Conservation (phyloP, 2,329 filamentous ascomycete genomes). For the Biscogniauxia sp. region DNA sequence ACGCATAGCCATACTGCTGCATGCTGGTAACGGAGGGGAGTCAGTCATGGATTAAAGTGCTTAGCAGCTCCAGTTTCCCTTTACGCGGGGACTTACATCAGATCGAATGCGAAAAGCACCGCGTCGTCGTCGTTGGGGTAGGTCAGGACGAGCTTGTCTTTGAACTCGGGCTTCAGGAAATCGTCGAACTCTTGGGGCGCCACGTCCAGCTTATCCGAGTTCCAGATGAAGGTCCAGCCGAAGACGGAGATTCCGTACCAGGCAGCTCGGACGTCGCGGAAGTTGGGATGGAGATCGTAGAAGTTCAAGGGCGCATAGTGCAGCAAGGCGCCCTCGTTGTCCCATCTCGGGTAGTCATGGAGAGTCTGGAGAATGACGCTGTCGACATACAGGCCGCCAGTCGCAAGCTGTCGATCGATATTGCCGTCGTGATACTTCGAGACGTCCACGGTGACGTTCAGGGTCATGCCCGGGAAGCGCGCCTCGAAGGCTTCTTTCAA, state of each 20-base stretch:
- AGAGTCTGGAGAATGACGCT: slow-evolving; percentile 48
- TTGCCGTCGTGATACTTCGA: slow-evolving; percentile 53
- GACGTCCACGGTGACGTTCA: slow-evolving; percentile 53
- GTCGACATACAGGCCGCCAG: slow-evolving; percentile 41
- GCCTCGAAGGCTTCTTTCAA: slow-evolving; percentile 44
- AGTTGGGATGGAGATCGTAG: slow-evolving; percentile 39
- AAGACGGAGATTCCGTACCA: slow-evolving; percentile 42
- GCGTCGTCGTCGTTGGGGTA: slow-evolving; percentile 60
- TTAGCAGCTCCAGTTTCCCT: too few relatives aligned
- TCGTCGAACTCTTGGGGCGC: slow-evolving; percentile 41
- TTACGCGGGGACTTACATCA: slow-evolving; percentile 38
- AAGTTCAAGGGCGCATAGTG: slow-evolving; percentile 49
- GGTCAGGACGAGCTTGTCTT: slow-evolving; percentile 51
- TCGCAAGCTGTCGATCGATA: slow-evolving; percentile 45
- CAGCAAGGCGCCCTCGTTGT: slow-evolving; percentile 43
- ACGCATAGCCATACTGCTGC: slow-evolving; percentile 23
- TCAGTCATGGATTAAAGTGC: too few relatives aligned
- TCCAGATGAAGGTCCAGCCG: slow-evolving; percentile 37
- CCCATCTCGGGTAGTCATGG: slow-evolving; percentile 53
- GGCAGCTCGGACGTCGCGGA: slow-evolving; percentile 42
- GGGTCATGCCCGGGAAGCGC: slow-evolving; percentile 47
- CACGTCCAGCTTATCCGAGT: slow-evolving; percentile 34
- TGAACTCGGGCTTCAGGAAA: slow-evolving; percentile 47
- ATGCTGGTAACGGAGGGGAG: too few relatives aligned
- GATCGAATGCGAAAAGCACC: slow-evolving; percentile 48